A percentile compares a stretch with the other conserved stretches of the same genome.
These are phyloP conservation scores for Geranium brycei DNA, from an alignment of 345 rosid species.

Conservation along the genomic window DNA sequence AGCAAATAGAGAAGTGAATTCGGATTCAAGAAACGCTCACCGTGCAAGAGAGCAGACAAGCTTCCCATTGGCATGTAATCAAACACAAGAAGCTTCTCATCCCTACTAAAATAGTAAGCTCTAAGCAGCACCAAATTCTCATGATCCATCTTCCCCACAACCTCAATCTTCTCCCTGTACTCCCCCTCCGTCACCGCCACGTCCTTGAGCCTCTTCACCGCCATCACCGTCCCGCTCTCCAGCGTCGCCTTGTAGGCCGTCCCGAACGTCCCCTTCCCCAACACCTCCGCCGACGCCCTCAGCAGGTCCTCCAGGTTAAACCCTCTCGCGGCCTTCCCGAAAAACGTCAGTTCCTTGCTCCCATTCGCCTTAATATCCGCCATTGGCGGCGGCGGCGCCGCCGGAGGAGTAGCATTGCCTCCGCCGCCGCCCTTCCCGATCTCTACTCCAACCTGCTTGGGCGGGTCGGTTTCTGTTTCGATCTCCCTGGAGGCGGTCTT, in stretches of 20 bases:
- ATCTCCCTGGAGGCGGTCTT: slow-evolving; percentile 29
- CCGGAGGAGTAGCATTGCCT: slow-evolving; percentile 18
- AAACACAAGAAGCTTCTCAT: slow-evolving; percentile 89
- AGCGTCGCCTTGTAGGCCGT: slow-evolving; percentile 89
- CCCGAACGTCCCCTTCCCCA: slow-evolving; percentile 97
- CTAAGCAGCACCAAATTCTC: slow-evolving; percentile 72
- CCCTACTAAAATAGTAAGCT: slow-evolving; percentile 80
- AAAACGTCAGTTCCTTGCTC: slow-evolving; percentile 53
- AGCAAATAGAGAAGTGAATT: too few relatives aligned
- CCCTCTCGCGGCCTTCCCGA: slow-evolving; percentile 50
- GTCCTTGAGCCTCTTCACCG: slow-evolving; percentile 93
- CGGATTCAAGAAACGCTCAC: slow-evolving; percentile 24
- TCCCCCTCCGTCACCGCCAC: slow-evolving; percentile 59
- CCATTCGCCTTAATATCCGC: slow-evolving; percentile 19
- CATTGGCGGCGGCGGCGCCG: slow-evolving; percentile 17
- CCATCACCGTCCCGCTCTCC: slow-evolving; percentile 60
- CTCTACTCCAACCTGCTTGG: slow-evolving; percentile 25
- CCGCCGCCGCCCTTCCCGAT: slow-evolving; percentile 17
- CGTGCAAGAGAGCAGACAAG: slow-evolving; percentile 88
- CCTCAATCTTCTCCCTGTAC: slow-evolving; percentile 74
- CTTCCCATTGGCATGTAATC: slow-evolving; percentile 99
- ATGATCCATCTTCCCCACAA: slow-evolving; percentile 81
- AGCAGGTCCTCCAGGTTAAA: slow-evolving; percentile 86
- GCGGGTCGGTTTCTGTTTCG: slow-evolving; percentile 7
- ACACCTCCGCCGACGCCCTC: slow-evolving; percentile 94